Conservation (phyloP, 1,284 basidiomycete species). For the Vanrija sp. region DNA sequence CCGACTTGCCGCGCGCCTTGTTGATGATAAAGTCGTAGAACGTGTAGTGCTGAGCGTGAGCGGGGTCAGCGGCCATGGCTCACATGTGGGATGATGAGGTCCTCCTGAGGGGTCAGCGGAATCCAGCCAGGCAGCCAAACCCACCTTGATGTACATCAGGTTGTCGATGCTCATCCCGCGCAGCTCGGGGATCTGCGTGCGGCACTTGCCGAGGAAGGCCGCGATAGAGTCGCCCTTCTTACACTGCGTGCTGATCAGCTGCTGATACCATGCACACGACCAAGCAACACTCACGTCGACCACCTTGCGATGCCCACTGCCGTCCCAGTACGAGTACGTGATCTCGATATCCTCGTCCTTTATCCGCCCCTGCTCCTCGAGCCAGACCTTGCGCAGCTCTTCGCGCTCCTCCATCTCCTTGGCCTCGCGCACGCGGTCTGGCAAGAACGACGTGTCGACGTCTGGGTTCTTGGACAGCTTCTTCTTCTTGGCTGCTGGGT, state of each 20-base stretch:
- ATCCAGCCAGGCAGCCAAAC: not conserved
- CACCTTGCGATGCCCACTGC: slow-evolving; percentile 89
- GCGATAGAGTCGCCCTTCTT: slow-evolving; percentile 96
- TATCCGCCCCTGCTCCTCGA: slow-evolving; percentile 63
- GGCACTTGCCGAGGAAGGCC: slow-evolving; percentile 85
- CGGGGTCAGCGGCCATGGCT: slow-evolving; percentile 22
- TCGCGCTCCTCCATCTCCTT: slow-evolving; percentile 83
- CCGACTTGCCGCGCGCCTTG: slow-evolving; percentile 96
- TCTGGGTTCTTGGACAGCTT: slow-evolving; percentile 91
- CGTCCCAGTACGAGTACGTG: slow-evolving; percentile 96
- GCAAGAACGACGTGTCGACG: slow-evolving; percentile 97
- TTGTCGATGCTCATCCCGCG: slow-evolving; percentile 87
- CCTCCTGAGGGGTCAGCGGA: slow-evolving; percentile 60
- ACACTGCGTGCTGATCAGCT: slow-evolving; percentile 59
- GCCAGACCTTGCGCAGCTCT: slow-evolving; percentile 83
- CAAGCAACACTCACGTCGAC: slow-evolving; percentile 64
- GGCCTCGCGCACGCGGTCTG: slow-evolving; percentile 93
- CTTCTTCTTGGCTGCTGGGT: slow-evolving; percentile 57
- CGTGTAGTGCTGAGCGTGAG: slow-evolving; percentile 74
- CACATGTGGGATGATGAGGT: slow-evolving; percentile 90
- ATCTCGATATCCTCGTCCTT: slow-evolving; percentile 43
- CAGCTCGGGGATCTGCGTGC: slow-evolving; percentile 87
- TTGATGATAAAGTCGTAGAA: slow-evolving; percentile 99
- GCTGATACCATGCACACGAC: too few relatives aligned
- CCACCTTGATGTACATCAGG: slow-evolving; percentile 95